These are phyloP conservation scores for Rhizophlyctis rosea DNA, from an alignment of 192 early-diverging fungal genomes.

Conservation along the genomic window DNA sequence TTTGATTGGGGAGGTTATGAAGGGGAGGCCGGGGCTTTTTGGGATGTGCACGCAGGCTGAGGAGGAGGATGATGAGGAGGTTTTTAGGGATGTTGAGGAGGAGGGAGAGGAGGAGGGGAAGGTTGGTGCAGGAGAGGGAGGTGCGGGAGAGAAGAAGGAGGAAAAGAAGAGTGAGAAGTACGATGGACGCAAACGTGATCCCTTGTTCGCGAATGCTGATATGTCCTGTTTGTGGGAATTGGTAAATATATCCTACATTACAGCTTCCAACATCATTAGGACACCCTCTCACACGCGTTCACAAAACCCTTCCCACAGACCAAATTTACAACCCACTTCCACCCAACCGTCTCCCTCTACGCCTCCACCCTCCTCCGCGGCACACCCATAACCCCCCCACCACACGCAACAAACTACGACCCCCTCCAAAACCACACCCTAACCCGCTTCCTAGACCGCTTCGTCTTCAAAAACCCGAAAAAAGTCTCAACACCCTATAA, in stretches of 20 bases:
- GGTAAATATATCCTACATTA: conserved; percentile 33
- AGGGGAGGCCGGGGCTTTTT: conserved; percentile 52
- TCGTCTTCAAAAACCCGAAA: conserved; percentile 95
- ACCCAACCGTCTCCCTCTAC: conserved; percentile 87
- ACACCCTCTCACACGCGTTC: neutral
- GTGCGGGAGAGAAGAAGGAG: conserved; percentile 13
- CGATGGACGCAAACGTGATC: conserved; percentile 84
- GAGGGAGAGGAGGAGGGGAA: conserved; percentile 14
- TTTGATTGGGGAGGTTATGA: conserved; percentile 70
- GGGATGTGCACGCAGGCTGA: conserved; percentile 65
- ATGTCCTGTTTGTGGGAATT: conserved; percentile 89
- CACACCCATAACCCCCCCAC: conserved; percentile 59
- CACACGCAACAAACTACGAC: conserved; percentile 62
- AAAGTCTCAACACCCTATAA: conserved; percentile 55
- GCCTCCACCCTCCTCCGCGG: conserved; percentile 68
- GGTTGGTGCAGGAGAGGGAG: conserved; percentile 7
- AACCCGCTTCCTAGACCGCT: conserved; percentile 89
- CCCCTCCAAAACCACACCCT: conserved; percentile 88
- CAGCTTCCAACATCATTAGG: neutral
- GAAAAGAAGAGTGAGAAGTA: conserved; percentile 45
- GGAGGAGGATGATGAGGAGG: conserved; percentile 70
- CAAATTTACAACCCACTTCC: conserved; percentile 77
- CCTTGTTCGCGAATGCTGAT: conserved; percentile 78
- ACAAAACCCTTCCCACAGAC: conserved; percentile 30
- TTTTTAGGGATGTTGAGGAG: conserved; percentile 55